Base-by-base conservation (phyloP, 1,284 basidiomycete species). In the Puccinia hordei region DNA sequence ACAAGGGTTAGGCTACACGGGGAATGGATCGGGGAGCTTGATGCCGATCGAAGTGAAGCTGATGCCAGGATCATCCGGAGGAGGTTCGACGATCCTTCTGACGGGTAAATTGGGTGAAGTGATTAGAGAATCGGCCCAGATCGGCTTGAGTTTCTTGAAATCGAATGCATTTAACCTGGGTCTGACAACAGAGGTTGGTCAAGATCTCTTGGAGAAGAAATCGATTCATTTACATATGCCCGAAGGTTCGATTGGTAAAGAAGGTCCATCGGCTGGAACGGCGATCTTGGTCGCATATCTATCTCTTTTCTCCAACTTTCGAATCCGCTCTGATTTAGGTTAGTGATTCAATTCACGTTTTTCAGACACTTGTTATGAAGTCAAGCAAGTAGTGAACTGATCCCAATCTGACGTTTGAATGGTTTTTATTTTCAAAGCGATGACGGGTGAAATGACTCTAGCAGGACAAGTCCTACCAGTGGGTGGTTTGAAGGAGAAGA, bases 51-150 rank as follows among this genome's bases (percentile, higher is more conserved):
- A 99, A 87, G 93, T 93, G 69, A 92, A 91, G 83, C 93, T 94
- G 81, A 83, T 73, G 55, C 30, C 83, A 94, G 93, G 91, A 90
- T 76, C 95, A 95, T 93, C 94, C 93, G 38, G 94, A 93, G 9
- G 95, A 95, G 85, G 95, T 15, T 88, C 88, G 10, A 87, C 98
- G 2, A 94, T 95, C 84, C 53, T 59, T 44, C 87, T 98, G 8
- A 98, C 96, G 0, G 96, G 96, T 73, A 98, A 98, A 88, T 91
- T 99, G 1, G 96, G 96, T 73, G 96, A 99, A 84, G 96, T 98
- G 81, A 98, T 98, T 85, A 90, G 94, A 80, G 96, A 98, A 87
- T 93, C 92, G 81, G 95, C 96, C 0, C 93, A 96, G 86, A 96
- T 98, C 82, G 94, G 92, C 1, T 87, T 98, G 71, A 92, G 92